Evolutionary conservation across 371 early-diverging fungal genomes (phyloP).

Genomic region (Coemansia sp.): DNA sequence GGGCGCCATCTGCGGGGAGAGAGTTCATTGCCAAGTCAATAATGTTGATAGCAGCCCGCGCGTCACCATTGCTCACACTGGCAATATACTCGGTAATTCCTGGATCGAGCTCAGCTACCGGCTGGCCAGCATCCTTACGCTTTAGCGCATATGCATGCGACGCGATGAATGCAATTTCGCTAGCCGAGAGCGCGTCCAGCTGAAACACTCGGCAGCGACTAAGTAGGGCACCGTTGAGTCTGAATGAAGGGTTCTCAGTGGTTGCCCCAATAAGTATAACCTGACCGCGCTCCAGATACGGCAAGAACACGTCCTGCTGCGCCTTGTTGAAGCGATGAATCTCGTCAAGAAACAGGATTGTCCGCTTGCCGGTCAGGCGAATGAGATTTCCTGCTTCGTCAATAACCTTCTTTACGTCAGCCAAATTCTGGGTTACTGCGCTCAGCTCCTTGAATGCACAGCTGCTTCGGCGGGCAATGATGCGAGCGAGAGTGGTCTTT

Average conservation of each 20-base stretch:
- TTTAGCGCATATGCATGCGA: constrained; percentile 56
- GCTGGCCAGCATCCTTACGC: constrained; percentile 30
- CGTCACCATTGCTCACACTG: constrained; percentile 50
- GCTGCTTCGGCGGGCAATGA: constrained; percentile 66
- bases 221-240: constrained; percentile 77
- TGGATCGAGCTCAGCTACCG: constrained; percentile 11
- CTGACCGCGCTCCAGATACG: constrained; percentile 77
- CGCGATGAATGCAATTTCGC: constrained; percentile 63
- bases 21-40: constrained; percentile 57
- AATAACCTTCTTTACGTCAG: constrained; percentile 72
- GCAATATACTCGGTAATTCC: constrained; percentile 45
- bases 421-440: constrained; percentile 68
- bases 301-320: constrained; percentile 85
- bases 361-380: constrained; percentile 61
- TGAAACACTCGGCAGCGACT: constrained; percentile 79
- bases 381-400: constrained; percentile 69
- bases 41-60: constrained; percentile 48
- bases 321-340: constrained; percentile 87
- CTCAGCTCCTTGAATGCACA: constrained; percentile 71
- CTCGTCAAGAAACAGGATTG: constrained; percentile 83
- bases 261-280: constrained; percentile 82
- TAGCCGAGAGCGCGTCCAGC: constrained; percentile 62
- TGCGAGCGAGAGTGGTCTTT: constrained; percentile 79
- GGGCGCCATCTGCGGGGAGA: constrained; percentile 63
- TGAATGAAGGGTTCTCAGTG: constrained; percentile 90